These are phyloP conservation scores for Sistotremastrum suecicum DNA, from an alignment of 768 basidiomycete species.

Conservation along the genomic window DNA sequence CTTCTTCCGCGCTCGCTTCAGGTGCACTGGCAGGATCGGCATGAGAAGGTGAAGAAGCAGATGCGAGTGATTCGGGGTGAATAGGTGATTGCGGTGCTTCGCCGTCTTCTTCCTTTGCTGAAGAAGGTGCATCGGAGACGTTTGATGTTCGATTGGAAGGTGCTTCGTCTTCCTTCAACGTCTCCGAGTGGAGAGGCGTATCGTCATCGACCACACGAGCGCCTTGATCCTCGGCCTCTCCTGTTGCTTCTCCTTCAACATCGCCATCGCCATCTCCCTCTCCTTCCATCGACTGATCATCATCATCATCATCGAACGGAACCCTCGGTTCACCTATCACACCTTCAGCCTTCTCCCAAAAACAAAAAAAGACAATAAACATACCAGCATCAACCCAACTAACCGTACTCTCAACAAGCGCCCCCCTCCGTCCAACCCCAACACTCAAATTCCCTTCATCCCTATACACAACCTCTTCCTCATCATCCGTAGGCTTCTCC, in stretches of 20 bases:
- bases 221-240: slow-evolving; percentile 1
- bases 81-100: too few relatives aligned
- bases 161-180: slow-evolving; percentile 30
- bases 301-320: slow-evolving; percentile 25
- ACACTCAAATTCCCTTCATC: slow-evolving; percentile 13
- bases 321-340: slow-evolving; percentile 27
- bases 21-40: too few relatives aligned
- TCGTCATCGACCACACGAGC: slow-evolving; percentile 25
- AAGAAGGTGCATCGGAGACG: slow-evolving; percentile 29
- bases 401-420: slow-evolving; percentile 37
- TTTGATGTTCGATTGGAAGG: slow-evolving; percentile 42
- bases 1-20: too few relatives aligned
- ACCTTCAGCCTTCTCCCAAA: background rate
- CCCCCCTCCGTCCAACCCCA: slow-evolving; percentile 12
- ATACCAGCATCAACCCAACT: slow-evolving; percentile 70
- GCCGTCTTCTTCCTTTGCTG: too few relatives aligned
- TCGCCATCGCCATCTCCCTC: slow-evolving; percentile 33
- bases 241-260: slow-evolving; percentile 24
- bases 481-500: slow-evolving; percentile 42
- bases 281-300: slow-evolving; percentile 19
- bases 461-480: slow-evolving; percentile 47
- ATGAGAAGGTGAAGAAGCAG: too few relatives aligned
- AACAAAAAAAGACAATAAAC: slow-evolving; percentile 12
- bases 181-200: too few relatives aligned
- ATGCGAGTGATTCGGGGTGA: too few relatives aligned